Conservation (phyloP, 768 basidiomycete species). For the Mycena vitilis region DNA sequence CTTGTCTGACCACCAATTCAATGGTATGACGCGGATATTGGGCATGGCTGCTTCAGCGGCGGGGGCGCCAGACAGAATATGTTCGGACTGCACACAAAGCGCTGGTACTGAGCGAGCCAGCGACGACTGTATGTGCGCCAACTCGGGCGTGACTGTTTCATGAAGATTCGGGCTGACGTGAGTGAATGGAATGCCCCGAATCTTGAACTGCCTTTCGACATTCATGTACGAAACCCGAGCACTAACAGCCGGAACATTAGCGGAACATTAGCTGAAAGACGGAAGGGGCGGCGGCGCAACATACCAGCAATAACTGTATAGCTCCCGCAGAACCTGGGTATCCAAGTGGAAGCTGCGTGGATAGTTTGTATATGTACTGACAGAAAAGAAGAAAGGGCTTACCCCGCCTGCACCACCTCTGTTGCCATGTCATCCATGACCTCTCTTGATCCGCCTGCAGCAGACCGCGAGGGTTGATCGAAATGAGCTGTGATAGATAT, state of each 20-base stretch:
- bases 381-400: slow-evolving; percentile 6
- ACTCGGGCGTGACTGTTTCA: slow-evolving; percentile 54
- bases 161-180: slow-evolving; percentile 72
- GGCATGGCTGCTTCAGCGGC: slow-evolving; percentile 95
- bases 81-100: slow-evolving; percentile 83
- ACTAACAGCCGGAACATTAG: slow-evolving; percentile 51
- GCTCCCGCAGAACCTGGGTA: slow-evolving; percentile 76
- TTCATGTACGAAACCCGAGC: slow-evolving; percentile 92
- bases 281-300: slow-evolving; percentile 20
- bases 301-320: slow-evolving; percentile 91
- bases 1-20: slow-evolving; percentile 92
- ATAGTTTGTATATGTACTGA: slow-evolving; percentile 1
- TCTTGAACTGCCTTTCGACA: slow-evolving; percentile 89
- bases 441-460: slow-evolving; percentile 31
- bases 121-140: slow-evolving; percentile 74
- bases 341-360: slow-evolving; percentile 72
- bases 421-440: slow-evolving; percentile 42
- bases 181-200: slow-evolving; percentile 80
- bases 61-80: slow-evolving; percentile 85
- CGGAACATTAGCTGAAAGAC: neutral
- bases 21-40: slow-evolving; percentile 87
- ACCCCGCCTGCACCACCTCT: slow-evolving; percentile 39
- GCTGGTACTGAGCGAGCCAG: slow-evolving; percentile 84
- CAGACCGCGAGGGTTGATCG: slow-evolving; percentile 30
- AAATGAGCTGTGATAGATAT: slow-evolving; percentile 37